Conservation (phyloP, 257 asterid species). For the Ocimum tenuiflorum region DNA sequence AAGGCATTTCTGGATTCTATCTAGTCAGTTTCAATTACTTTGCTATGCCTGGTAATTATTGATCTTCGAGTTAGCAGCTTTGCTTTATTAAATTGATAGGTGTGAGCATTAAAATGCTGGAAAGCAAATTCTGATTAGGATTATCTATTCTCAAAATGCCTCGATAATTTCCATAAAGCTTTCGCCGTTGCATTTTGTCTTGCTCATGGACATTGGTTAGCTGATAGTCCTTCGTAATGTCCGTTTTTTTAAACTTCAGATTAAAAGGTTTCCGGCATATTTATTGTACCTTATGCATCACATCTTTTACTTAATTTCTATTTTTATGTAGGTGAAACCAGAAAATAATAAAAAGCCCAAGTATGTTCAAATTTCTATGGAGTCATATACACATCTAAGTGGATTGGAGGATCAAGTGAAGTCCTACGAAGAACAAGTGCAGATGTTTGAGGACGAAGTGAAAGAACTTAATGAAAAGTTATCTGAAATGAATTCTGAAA, state of each 20-base stretch:
- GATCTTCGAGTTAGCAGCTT: background rate
- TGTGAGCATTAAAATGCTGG: background rate
- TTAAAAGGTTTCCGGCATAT: background rate
- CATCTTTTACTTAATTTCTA: background rate
- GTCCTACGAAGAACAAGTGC: slow-evolving; percentile 63
- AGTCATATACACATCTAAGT: slow-evolving; percentile 83
- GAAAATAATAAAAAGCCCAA: slow-evolving; percentile 64
- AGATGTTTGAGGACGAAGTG: slow-evolving; percentile 57
- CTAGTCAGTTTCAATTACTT: background rate
- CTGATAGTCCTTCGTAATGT: background rate
- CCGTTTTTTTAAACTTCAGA: background rate
- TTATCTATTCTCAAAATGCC: background rate
- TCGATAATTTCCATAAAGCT: background rate
- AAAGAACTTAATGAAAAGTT: slow-evolving; percentile 71
- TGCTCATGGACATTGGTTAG: background rate
- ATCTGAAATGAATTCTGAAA: slow-evolving; percentile 62
- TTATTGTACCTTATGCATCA: background rate
- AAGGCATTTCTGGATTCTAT: background rate
- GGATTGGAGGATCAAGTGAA: slow-evolving; percentile 90
- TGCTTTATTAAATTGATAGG: background rate
- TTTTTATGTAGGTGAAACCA: slow-evolving; percentile 42
- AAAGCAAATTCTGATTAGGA: background rate
- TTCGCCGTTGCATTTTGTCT: background rate
- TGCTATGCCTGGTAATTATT: background rate
- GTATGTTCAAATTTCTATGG: slow-evolving; percentile 91